A percentile compares a stretch with the other conserved stretches of the same genome.
These are phyloP conservation scores for Platanus orientalis DNA, from an alignment of 164 flowering plant species.

Conservation along the genomic window DNA sequence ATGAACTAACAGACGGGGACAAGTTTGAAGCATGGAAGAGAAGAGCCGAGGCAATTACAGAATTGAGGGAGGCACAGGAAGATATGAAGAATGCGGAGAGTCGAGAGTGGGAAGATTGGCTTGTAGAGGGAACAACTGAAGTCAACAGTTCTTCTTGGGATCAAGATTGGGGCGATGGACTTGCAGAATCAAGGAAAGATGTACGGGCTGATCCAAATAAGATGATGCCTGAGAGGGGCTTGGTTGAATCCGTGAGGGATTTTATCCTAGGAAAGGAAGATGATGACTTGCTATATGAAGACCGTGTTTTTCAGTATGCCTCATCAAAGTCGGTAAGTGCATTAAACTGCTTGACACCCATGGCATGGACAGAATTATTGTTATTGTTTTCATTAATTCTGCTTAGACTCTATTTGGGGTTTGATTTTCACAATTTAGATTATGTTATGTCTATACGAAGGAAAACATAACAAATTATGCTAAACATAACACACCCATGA, in stretches of 20 bases:
- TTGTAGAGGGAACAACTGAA: conserved; percentile 34
- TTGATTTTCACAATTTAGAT: too few species aligned
- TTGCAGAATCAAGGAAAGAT: conserved; percentile 24
- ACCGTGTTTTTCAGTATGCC: conserved; percentile 88
- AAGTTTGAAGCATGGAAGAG: conserved; percentile 94
- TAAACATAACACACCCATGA: too few species aligned
- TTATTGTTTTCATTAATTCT: too few species aligned
- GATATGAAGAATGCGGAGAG: conserved; percentile 68
- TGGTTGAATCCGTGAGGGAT: conserved; percentile 52
- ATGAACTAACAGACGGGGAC: conserved; percentile 47
- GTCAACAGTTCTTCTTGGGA: conserved; percentile 30
- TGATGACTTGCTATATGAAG: conserved; percentile 83
- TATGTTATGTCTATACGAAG: too few species aligned
- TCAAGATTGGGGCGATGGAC: conserved; percentile 31
- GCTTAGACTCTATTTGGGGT: too few species aligned
- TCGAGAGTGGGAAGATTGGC: conserved; percentile 95
- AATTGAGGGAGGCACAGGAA: conserved; percentile 87
- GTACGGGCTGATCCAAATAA: conserved; percentile 25
- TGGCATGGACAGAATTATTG: background rate
- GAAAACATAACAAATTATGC: too few species aligned
- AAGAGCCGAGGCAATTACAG: conserved; percentile 89
- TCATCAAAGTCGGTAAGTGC: conserved; percentile 67
- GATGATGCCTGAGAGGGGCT: conserved; percentile 40
- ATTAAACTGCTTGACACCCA: background rate
- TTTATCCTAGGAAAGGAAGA: conserved; percentile 59